Percentiles rank a stretch among this genome's conserved stretches.
Evolutionary conservation across 2,329 filamentous ascomycete species (phyloP).

Genomic region (Colletotrichum magnum): DNA sequence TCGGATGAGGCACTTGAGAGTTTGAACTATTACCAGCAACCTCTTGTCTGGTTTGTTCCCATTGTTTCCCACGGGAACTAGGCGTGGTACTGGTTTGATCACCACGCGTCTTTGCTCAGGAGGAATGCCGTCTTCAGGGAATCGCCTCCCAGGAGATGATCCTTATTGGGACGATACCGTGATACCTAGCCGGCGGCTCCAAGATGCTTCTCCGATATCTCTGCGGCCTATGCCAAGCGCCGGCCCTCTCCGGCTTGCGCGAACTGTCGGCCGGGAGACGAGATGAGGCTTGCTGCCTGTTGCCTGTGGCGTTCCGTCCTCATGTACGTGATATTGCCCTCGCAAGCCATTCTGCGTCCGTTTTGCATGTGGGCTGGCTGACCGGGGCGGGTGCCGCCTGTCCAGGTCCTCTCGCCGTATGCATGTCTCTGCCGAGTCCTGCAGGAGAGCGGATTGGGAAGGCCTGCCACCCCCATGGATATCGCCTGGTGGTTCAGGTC

Average conservation of each 20-base stretch:
- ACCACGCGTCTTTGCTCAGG: conserved; percentile 7
- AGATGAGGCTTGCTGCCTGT: conserved; percentile 18
- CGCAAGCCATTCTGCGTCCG: neutral
- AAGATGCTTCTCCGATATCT: neutral
- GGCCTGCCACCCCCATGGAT: neutral
- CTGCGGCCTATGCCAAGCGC: neutral
- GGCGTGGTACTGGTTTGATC: neutral
- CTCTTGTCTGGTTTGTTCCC: conserved; percentile 20
- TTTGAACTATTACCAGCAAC: neutral
- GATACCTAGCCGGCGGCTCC: too few species aligned
- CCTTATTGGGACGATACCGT: neutral
- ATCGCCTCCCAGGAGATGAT: neutral
- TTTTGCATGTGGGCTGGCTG: conserved; percentile 31
- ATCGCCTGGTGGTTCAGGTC: conserved; percentile 12
- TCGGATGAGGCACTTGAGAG: conserved; percentile 34
- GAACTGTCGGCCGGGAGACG: neutral
- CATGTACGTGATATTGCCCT: neutral
- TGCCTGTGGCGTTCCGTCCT: neutral
- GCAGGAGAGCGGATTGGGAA: conserved; percentile 30
- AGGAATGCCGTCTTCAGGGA: neutral
- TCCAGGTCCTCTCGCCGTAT: conserved; percentile 7
- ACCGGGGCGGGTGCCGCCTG: conserved; percentile 9
- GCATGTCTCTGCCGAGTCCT: conserved; percentile 34
- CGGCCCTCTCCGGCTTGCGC: neutral
- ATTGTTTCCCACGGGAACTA: conserved; percentile 19